Conservation (phyloP, 768 basidiomycete species). For the Xerocomellus dryophilus region DNA sequence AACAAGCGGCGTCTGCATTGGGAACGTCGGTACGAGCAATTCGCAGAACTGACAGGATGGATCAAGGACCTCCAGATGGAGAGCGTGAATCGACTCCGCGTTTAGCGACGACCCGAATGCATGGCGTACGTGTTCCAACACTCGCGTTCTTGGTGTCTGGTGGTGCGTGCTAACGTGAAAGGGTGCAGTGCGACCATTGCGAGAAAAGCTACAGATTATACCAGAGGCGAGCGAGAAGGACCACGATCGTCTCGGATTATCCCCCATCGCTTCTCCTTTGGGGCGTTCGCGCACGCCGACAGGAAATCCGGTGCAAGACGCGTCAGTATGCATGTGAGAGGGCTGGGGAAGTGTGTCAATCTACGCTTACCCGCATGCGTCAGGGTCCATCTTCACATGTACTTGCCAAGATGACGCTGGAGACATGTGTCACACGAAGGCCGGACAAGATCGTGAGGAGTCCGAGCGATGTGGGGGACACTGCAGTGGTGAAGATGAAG, state of each 20-base stretch:
- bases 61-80: slow-evolving; percentile 37
- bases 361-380: slow-evolving; percentile 46
- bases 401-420: slow-evolving; percentile 47
- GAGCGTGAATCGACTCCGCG: slow-evolving; percentile 25
- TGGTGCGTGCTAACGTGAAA: slow-evolving; percentile 4
- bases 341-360: slow-evolving; percentile 54
- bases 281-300: slow-evolving; percentile 55
- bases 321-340: slow-evolving; percentile 58
- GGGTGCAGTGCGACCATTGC: slow-evolving; percentile 38
- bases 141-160: not conserved
- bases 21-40: slow-evolving; percentile 43
- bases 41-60: slow-evolving; percentile 33
- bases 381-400: slow-evolving; percentile 65
- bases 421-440: slow-evolving; percentile 41
- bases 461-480: slow-evolving; percentile 62
- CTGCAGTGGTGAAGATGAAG: slow-evolving; percentile 57
- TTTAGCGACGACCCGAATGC: slow-evolving; percentile 18
- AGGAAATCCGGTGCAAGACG: slow-evolving; percentile 64
- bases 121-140: slow-evolving; percentile 19
- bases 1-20: slow-evolving; percentile 41
- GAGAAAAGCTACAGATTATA: slow-evolving; percentile 32
- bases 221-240: slow-evolving; percentile 42
- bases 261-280: slow-evolving; percentile 46
- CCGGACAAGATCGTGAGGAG: slow-evolving; percentile 42
- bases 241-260: slow-evolving; percentile 42